Evolutionary conservation across 331 rosid species (phyloP).

Genomic region (Dryas integrifolia): DNA sequence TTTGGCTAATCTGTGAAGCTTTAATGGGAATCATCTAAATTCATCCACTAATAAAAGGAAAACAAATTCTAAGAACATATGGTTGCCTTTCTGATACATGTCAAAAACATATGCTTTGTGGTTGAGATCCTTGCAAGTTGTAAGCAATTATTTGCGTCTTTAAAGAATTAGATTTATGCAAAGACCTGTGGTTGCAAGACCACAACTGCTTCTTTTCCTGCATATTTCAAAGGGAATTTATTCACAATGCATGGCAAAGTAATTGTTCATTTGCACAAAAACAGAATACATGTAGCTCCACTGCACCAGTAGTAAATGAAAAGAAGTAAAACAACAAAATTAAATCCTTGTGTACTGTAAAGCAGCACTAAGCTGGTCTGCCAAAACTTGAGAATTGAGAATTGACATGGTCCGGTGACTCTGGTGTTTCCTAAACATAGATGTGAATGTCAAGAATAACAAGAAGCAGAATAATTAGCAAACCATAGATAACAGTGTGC

Average conservation of each 20-base stretch:
- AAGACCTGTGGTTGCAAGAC: too few species aligned
- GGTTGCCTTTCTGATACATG: background rate
- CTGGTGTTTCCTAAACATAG: conserved; percentile 34
- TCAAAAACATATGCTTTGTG: background rate
- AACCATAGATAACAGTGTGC: conserved; percentile 73
- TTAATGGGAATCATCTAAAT: background rate
- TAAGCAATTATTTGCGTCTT: background rate
- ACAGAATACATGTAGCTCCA: background rate
- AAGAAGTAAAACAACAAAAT: background rate
- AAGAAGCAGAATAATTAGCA: conserved; percentile 65
- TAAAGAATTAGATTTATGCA: background rate
- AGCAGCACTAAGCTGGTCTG: background rate
- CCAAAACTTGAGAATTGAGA: background rate
- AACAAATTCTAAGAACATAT: background rate
- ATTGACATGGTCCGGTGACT: background rate
- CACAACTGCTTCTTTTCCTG: too few species aligned
- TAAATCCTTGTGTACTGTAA: background rate
- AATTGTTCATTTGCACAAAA: background rate
- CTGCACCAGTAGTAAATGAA: background rate
- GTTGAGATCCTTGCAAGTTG: background rate
- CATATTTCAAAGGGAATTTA: too few species aligned
- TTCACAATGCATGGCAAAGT: too few species aligned
- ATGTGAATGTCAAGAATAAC: conserved; percentile 67
- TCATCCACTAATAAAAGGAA: background rate
- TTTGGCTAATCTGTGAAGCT: background rate